Conservation (phyloP, 345 rosid genomes). For the Eucalyptus polyanthemos region DNA sequence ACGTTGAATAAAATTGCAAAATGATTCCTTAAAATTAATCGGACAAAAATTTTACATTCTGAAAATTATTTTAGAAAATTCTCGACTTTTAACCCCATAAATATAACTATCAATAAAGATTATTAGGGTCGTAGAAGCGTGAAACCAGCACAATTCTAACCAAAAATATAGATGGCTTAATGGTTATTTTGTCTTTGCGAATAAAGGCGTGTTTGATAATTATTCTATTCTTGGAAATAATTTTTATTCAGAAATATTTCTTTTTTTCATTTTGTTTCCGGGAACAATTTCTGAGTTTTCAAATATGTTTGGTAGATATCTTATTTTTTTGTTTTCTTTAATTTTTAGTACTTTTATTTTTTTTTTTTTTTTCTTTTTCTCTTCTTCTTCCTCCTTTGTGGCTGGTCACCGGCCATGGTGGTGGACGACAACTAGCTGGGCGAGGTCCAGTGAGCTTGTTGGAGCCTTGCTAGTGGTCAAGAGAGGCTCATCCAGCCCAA, state of each 20-base stretch:
- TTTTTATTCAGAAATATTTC: too few relatives aligned
- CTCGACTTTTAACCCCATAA: not conserved
- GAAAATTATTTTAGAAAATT: not conserved
- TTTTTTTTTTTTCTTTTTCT: too few relatives aligned
- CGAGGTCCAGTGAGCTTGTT: accelerated
- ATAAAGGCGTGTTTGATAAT: too few relatives aligned
- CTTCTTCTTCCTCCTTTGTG: too few relatives aligned
- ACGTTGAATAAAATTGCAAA: not conserved
- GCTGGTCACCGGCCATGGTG: accelerated
- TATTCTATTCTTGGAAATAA: too few relatives aligned
- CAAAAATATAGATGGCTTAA: not conserved
- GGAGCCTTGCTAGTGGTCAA: accelerated
- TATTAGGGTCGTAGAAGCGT: not conserved
- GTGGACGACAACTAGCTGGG: accelerated
- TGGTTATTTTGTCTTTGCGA: too few relatives aligned
- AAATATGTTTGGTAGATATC: too few relatives aligned
- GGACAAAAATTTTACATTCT: not conserved
- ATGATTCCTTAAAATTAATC: not conserved
- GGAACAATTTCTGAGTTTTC: too few relatives aligned
- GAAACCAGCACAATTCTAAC: not conserved
- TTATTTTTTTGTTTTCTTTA: too few relatives aligned
- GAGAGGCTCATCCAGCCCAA: too few relatives aligned
- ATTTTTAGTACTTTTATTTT: too few relatives aligned
- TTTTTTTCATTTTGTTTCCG: accelerated
- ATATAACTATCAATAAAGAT: not conserved